Percentiles rank a stretch among this genome's conserved stretches.
These are phyloP conservation scores for Gymnopilus dilepis DNA, from an alignment of 768 basidiomycete genomes.

Conservation along the genomic window DNA sequence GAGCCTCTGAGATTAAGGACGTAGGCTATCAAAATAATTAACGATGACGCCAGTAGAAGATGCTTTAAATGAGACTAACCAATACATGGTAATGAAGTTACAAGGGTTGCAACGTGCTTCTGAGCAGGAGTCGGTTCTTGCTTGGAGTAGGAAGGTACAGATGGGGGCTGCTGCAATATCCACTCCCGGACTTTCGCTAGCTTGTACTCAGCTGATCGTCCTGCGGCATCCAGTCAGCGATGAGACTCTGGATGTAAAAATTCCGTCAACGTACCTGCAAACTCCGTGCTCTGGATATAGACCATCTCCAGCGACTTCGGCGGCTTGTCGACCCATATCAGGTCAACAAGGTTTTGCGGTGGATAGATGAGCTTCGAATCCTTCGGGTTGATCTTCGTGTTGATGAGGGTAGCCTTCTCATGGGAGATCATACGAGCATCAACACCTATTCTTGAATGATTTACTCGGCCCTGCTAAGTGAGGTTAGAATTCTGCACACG, in stretches of 20 bases:
- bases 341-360: constrained; percentile 82
- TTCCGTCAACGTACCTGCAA: constrained; percentile 52
- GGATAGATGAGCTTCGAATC: constrained; percentile 79
- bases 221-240: constrained; percentile 29
- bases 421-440: constrained; percentile 86
- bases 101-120: constrained; percentile 68
- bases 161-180: constrained; percentile 65
- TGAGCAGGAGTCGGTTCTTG: constrained; percentile 62
- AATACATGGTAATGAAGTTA: constrained; percentile 73
- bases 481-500: neutral
- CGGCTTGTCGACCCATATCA: constrained; percentile 82
- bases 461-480: constrained; percentile 39
- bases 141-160: constrained; percentile 67
- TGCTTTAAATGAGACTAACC: constrained; percentile 46
- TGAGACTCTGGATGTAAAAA: neutral
- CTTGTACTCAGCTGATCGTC: constrained; percentile 71
- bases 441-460: constrained; percentile 68
- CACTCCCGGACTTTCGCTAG: constrained; percentile 72
- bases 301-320: constrained; percentile 65
- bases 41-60: neutral
- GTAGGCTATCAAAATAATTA: constrained; percentile 61
- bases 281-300: constrained; percentile 73
- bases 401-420: constrained; percentile 67
- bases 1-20: constrained; percentile 86
- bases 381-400: constrained; percentile 54